Conservation (phyloP, 2,329 filamentous ascomycete species). For the Ophiostoma perfectum region DNA sequence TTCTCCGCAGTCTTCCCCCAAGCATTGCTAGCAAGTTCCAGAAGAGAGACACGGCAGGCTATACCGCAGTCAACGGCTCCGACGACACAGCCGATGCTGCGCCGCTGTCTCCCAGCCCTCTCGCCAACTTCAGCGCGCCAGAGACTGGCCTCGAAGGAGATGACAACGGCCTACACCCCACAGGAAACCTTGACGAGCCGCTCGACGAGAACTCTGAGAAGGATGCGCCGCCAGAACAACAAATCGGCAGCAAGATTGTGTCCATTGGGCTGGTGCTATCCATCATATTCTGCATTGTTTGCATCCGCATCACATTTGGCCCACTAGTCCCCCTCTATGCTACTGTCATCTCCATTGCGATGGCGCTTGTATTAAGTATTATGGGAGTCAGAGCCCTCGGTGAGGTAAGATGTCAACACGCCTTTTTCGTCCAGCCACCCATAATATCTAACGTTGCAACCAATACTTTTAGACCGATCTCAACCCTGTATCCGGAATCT, state of each 20-base stretch:
- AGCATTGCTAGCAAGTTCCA: background rate
- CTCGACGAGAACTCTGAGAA: constrained; percentile 41
- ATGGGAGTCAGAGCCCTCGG: constrained; percentile 65
- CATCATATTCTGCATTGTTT: constrained; percentile 70
- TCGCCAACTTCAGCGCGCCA: background rate
- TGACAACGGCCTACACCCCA: constrained; percentile 14
- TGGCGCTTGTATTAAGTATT: constrained; percentile 73
- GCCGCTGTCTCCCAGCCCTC: background rate
- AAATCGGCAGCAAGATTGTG: constrained; percentile 68
- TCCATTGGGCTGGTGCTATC: constrained; percentile 70
- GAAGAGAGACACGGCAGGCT: constrained; percentile 24
- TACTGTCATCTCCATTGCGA: constrained; percentile 70
- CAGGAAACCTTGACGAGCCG: background rate
- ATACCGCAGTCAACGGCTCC: constrained; percentile 25
- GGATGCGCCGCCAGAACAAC: constrained; percentile 79
- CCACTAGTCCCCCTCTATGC: constrained; percentile 69
- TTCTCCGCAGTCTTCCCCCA: constrained; percentile 5
- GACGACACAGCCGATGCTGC: constrained; percentile 14
- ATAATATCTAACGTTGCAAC: background rate
- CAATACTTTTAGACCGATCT: constrained; percentile 60
- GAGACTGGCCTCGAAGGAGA: constrained; percentile 20
- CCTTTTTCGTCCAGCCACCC: background rate
- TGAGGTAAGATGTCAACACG: constrained; percentile 40
- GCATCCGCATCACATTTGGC: constrained; percentile 79
- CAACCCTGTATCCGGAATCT: constrained; percentile 94